Percentiles rank a stretch among this genome's conserved stretches.
These are phyloP conservation scores for Aquilaria yunnanensis DNA, from an alignment of 345 rosid species.

Conservation along the genomic window DNA sequence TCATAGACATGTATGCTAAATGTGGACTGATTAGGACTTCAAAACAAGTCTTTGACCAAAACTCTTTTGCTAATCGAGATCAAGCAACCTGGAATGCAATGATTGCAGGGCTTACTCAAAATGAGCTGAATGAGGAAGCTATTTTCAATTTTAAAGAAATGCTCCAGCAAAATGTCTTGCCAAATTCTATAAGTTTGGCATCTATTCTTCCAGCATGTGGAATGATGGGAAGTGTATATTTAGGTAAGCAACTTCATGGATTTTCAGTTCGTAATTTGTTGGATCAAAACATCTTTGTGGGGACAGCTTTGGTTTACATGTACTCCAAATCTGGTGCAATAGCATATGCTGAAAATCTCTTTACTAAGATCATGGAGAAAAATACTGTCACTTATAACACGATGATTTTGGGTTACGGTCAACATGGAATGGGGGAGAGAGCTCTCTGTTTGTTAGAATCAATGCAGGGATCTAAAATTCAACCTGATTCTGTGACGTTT, in stretches of 20 bases:
- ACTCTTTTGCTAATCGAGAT: conserved; percentile 33
- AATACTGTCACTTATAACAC: conserved; percentile 75
- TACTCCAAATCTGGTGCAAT: conserved; percentile 79
- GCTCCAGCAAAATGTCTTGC: conserved; percentile 51
- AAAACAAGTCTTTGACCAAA: conserved; percentile 36
- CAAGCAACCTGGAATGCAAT: conserved; percentile 90
- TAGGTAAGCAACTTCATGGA: conserved; percentile 80
- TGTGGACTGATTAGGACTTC: conserved; percentile 58
- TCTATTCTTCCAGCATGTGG: conserved; percentile 78
- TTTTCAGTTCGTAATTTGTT: conserved; percentile 53
- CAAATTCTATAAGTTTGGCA: conserved; percentile 71
- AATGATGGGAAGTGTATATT: conserved; percentile 48
- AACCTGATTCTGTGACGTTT: conserved; percentile 70
- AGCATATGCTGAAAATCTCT: conserved; percentile 51
- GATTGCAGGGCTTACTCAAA: conserved; percentile 79
- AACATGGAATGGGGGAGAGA: conserved; percentile 73
- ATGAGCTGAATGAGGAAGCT: conserved; percentile 53
- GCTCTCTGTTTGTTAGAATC: conserved; percentile 73
- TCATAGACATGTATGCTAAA: conserved; percentile 85
- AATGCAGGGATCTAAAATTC: conserved; percentile 40
- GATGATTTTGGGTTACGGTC: conserved; percentile 83
- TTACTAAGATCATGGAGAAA: conserved; percentile 40
- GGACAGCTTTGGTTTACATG: conserved; percentile 76
- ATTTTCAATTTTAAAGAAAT: conserved; percentile 45
- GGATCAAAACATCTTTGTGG: conserved; percentile 67